Evolutionary conservation across 768 basidiomycete species (phyloP), one percentile per base, ranked within the genome.

Genomic region (Pleurotus giganteus): DNA sequence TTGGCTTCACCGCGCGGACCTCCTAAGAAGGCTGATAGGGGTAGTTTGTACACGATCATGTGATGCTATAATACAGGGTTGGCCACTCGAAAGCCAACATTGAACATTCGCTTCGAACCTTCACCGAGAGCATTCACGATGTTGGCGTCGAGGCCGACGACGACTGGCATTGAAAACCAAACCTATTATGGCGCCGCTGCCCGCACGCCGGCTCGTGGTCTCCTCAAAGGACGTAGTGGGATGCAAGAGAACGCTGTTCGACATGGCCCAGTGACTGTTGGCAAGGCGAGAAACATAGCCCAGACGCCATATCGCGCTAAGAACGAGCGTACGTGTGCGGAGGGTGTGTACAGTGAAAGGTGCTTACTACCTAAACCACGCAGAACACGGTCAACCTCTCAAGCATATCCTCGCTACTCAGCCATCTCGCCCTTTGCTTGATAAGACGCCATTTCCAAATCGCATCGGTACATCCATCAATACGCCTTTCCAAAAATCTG

Each of bases 361-460:
- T 0, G 9, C 24, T 4, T 45, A 15, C 26, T 11, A 17, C 19
- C 15, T 13, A 17, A 45, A 24, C 15, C 19, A 45, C 21, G 8
- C 43, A 7, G 2, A 41, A 17, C 19, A 24, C 13, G 49, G 27
- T 15, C 24, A 23, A 24, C 49, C 34, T 24, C 8, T 24, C 34
- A 61, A 64, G 45, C 53, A 41, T 32, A 47, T 60, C 36, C 47
- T 66, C 47, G 57, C 63, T 29, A 64, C 67, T 12, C 62, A 51
- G 7, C 19, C 53, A 29, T 61, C 67, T 4, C 79, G 82, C 11
- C 85, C 86, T 1, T 73, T 91, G 6, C 76, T 75, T 23, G 89
- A 91, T 71, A 90, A 88, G 69, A 91, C 89, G 1, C 89, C 89
- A 1, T 85, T 85, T 60, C 82, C 83, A 2, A 91, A 90, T 64